Evolutionary conservation across 176 grass and related monocot species (phyloP).

Genomic region (Oryza officinalis): DNA sequence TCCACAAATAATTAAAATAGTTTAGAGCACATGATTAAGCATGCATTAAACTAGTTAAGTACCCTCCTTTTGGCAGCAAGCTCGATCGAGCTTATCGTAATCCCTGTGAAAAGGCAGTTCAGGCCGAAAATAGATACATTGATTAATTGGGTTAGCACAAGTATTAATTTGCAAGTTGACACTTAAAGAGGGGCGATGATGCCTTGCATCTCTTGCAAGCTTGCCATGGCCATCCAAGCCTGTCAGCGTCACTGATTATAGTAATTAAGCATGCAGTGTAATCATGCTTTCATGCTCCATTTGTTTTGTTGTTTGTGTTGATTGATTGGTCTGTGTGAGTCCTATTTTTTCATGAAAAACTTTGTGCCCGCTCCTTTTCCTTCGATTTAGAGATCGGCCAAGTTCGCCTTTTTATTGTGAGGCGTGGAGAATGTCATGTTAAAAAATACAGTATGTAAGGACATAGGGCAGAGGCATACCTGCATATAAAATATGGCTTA

Average conservation of each 20-base stretch:
- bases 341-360: background rate
- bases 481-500: background rate
- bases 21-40: background rate
- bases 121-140: background rate
- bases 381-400: background rate
- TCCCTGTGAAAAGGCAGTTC: background rate
- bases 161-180: background rate
- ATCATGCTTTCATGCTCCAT: background rate
- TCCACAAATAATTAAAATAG: background rate
- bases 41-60: background rate
- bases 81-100: conserved; percentile 14
- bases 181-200: background rate
- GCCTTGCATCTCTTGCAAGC: background rate
- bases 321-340: background rate
- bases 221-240: conserved; percentile 23
- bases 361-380: conserved; percentile 23
- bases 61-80: background rate
- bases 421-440: background rate
- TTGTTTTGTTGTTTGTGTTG: background rate
- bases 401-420: background rate
- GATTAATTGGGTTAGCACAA: background rate
- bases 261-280: background rate
- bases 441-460: background rate
- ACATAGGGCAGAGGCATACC: background rate
- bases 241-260: conserved; percentile 2